These are phyloP conservation scores for Mortierella sp. DNA, from an alignment of 371 early-diverging fungal species.

Conservation along the genomic window DNA sequence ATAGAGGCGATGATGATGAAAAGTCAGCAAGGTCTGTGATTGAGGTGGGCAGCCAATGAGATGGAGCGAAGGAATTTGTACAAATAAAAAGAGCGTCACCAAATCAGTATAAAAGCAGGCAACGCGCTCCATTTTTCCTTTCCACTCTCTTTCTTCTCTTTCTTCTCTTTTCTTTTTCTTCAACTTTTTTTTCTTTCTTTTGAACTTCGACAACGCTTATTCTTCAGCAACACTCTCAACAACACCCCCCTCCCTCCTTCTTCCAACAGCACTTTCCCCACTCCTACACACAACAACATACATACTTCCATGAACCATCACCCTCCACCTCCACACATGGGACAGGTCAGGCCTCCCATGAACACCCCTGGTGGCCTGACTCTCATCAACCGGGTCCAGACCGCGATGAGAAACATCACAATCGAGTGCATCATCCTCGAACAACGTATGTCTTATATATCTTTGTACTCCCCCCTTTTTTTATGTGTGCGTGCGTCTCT, in stretches of 20 bases:
- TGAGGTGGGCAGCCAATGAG: background rate
- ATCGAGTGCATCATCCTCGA: conserved; percentile 49
- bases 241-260: background rate
- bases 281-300: background rate
- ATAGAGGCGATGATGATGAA: conserved; percentile 7
- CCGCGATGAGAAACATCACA: conserved; percentile 36
- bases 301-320: background rate
- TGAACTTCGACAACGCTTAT: background rate
- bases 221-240: conserved; percentile 8
- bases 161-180: background rate
- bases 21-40: background rate
- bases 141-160: conserved; percentile 9
- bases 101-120: background rate
- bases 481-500: background rate
- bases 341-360: background rate
- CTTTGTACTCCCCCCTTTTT: background rate
- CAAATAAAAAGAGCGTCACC: background rate
- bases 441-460: conserved; percentile 19
- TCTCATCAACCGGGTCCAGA: conserved; percentile 24
- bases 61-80: background rate
- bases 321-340: background rate
- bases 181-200: conserved; percentile 1
- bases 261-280: background rate
- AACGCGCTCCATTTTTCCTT: background rate
- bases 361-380: conserved; percentile 10